Percentiles rank a stretch among this genome's conserved stretches.
Evolutionary conservation across 345 rosid genomes (phyloP).

Genomic region (Citrus inodora): DNA sequence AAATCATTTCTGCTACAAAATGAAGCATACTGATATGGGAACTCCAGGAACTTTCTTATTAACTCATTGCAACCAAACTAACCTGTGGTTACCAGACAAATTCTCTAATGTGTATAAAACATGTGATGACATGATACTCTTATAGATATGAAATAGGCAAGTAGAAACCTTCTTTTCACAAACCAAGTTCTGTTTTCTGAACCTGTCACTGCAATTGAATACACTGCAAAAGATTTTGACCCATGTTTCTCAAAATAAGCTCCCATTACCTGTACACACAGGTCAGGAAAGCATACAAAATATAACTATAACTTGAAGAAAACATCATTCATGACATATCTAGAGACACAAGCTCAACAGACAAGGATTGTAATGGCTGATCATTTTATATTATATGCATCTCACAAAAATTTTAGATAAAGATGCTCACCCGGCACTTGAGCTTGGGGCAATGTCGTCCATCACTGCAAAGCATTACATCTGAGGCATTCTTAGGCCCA

Average conservation of each 20-base stretch:
- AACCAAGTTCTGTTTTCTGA: slow-evolving; percentile 76
- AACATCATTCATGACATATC: neutral
- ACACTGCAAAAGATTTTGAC: slow-evolving; percentile 96
- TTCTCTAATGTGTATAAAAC: neutral
- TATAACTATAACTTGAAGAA: slow-evolving; percentile 7
- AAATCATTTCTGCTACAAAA: slow-evolving; percentile 7
- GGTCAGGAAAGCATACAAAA: slow-evolving; percentile 9
- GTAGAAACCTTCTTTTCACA: slow-evolving; percentile 92
- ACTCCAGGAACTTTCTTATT: slow-evolving; percentile 5
- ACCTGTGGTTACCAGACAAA: neutral
- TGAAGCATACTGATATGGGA: slow-evolving; percentile 8
- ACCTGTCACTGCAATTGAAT: slow-evolving; percentile 95
- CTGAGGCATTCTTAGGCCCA: slow-evolving; percentile 32
- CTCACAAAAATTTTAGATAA: slow-evolving; percentile 15
- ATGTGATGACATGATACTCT: neutral
- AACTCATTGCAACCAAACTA: slow-evolving; percentile 1
- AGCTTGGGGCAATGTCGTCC: slow-evolving; percentile 51
- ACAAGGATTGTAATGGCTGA: slow-evolving; percentile 10
- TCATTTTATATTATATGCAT: slow-evolving; percentile 3
- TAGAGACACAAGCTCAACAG: slow-evolving; percentile 12
- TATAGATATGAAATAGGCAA: slow-evolving; percentile 16
- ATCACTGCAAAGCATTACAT: slow-evolving; percentile 41
- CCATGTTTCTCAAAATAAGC: slow-evolving; percentile 92
- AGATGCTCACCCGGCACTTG: slow-evolving; percentile 70
- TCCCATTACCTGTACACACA: slow-evolving; percentile 72